Evolutionary conservation across 2,329 filamentous ascomycete species (phyloP), one percentile per base, ranked within the genome.

Genomic region (Aspergillus glaucus): DNA sequence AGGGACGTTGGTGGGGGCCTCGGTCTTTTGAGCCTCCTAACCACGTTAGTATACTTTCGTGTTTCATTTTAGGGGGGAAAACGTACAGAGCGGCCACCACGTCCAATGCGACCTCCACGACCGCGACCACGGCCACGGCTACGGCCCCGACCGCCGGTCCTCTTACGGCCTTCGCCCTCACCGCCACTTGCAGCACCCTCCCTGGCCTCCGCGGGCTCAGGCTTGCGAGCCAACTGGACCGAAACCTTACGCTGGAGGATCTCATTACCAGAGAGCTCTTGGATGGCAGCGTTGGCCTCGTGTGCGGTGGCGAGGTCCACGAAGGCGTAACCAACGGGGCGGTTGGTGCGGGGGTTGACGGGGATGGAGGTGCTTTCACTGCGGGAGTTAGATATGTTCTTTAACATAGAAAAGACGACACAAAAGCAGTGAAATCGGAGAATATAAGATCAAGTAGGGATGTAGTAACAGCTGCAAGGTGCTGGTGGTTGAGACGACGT

Each of bases 281-380:
- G 79, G 64, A 98, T 97, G 67, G 93, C 93, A 72, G 90, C 88
- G 76, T 96, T 88, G 57, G 93, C 93, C 79, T 97, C 93, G 59
- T 83, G 84, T 52, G 93, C 88, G 57, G 92, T 96, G 54, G 89
- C 94, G 59, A 98, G 87, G 70, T 97, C 93, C 72, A 98, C 93
- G 71, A 98, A 98, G 69, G 93, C 93, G 75, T 97, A 98, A 69
- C 93, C 93, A 72, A 98, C 93, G 58, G 93, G 92, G 71, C 93
- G 92, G 75, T 90, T 92, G 75, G 92, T 98, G 74, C 93, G 92
- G 70, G 93, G 93, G 81, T 98, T 97, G 82, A 94, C 95, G 62
- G 93, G 93, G 75, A 98, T 98, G 63, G 93, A 97, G 73, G 92
- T 92, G 74, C 89, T 95, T 81, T 98, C 93, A 75, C 93, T 97